phyloP scores from a whole-genome alignment of 345 rosid genomes.

The Sonneratia caseolaris region DNA sequence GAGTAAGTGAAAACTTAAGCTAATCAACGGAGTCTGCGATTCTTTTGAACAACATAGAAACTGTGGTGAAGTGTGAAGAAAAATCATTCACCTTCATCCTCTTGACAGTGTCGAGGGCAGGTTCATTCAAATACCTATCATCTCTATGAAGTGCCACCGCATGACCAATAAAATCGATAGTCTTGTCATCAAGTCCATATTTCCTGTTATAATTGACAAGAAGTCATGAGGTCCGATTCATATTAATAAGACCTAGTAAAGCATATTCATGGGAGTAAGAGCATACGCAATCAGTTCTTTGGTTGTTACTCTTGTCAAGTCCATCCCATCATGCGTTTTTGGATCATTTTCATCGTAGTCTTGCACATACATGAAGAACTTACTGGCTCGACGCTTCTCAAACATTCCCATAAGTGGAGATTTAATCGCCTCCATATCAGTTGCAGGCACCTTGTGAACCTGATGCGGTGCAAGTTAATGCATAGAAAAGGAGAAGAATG shows the following conservation, averaged over 20 bases:
- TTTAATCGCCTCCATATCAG: slow-evolving; percentile 87
- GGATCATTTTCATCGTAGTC: slow-evolving; percentile 75
- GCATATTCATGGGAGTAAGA: slow-evolving; percentile 9
- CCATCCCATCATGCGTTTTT: slow-evolving; percentile 89
- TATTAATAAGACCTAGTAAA: neutral
- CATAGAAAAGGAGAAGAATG: neutral
- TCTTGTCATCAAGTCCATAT: slow-evolving; percentile 76
- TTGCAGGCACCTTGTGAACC: slow-evolving; percentile 98
- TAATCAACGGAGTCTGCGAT: neutral
- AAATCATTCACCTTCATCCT: slow-evolving; percentile 72
- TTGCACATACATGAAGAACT: slow-evolving; percentile 83
- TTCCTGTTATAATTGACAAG: slow-evolving; percentile 39
- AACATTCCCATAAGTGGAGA: slow-evolving; percentile 97
- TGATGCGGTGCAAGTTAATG: slow-evolving; percentile 10
- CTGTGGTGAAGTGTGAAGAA: neutral
- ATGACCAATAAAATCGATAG: slow-evolving; percentile 94
- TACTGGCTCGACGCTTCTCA: slow-evolving; percentile 91
- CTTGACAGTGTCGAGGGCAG: slow-evolving; percentile 86
- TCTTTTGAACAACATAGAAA: neutral
- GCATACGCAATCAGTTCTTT: slow-evolving; percentile 78
- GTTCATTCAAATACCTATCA: slow-evolving; percentile 64
- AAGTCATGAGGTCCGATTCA: neutral
- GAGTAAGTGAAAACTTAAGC: neutral
- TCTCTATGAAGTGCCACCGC: slow-evolving; percentile 89
- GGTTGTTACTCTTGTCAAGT: slow-evolving; percentile 77